Evolutionary conservation across 1,139 yeast genomes (phyloP), one percentile per base, ranked within the genome.

Genomic region (Ogataea hybrid): DNA sequence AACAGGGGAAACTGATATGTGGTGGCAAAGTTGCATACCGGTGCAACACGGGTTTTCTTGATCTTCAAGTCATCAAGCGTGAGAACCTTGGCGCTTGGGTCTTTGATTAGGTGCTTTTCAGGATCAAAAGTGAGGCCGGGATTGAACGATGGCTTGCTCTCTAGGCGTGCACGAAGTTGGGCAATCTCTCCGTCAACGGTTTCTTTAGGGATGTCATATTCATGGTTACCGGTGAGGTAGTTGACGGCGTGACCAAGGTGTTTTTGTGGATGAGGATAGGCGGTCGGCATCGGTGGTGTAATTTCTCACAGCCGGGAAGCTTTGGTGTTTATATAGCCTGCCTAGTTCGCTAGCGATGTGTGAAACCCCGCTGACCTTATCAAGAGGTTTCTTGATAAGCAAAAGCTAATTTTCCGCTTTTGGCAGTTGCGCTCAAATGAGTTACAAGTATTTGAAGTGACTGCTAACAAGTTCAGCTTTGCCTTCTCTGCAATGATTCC

Each of bases 1-100:
- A 64, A 51, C 16, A 64, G 44, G 8, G 65, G 65, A 38, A 64
- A 64, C 10, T 67, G 68, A 28, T 53, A 56, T 3, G 59, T 53
- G 2, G 59, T 65, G 7, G 60, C 69, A 34, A 62, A 48, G 28
- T 57, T 53, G 23, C 57, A 52, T 5, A 61, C 41, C 3, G 61
- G 55, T 41, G 61, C 17, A 11, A 10, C 22, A 5, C 32, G 7
- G 2, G 12, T 17, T 12, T 18, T 29, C 10, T 16, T 15, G 32
- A 29, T 29, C 8, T 29, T 29, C 14, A 29, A 8, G 17, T 17
- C 32, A 6, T 9, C 10, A 4, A 17, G 14, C 12, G 32, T 15
- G 15, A 29, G 14, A 7, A 10, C 14, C 22, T 17, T 29, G 22
- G 6, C n/a, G 6, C 17, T 18, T 3, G 11, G n/a, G 14, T 2